phyloP scores from a whole-genome alignment of 1,139 yeast species.

The Geotrichum australiense region DNA sequence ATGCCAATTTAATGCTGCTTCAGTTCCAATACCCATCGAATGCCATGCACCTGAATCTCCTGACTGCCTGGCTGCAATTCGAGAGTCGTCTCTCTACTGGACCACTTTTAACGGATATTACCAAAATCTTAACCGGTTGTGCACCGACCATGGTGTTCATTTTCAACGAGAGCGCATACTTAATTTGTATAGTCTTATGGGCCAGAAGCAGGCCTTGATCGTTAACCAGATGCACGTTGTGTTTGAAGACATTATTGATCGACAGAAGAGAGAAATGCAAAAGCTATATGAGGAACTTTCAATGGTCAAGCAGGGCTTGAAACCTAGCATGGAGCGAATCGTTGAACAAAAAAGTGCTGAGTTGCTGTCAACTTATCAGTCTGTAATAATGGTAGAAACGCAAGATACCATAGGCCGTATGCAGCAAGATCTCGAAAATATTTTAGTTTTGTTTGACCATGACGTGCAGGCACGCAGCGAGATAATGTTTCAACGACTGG shows the following conservation, averaged over 20 bases:
- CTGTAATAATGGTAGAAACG: not conserved
- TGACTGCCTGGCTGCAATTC: conserved; percentile 8
- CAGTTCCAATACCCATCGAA: conserved; percentile 4
- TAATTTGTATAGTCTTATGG: not conserved
- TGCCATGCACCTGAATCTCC: not conserved
- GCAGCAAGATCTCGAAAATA: not conserved
- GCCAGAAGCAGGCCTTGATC: not conserved
- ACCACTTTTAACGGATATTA: conserved; percentile 16
- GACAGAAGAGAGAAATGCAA: not conserved
- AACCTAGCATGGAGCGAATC: not conserved
- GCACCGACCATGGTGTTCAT: conserved; percentile 9
- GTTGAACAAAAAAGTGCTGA: conserved; percentile 1
- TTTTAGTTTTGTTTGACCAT: not conserved
- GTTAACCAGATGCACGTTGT: not conserved
- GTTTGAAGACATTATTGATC: not conserved
- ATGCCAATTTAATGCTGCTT: conserved; percentile 14
- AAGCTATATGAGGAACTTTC: not conserved
- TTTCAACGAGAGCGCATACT: conserved; percentile 13
- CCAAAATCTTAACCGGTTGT: conserved; percentile 12
- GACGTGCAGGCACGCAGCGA: not conserved
- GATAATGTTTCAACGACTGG: not conserved
- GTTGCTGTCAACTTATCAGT: not conserved
- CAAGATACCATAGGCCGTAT: not conserved
- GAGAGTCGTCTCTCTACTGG: conserved; percentile 13
- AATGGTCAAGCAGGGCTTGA: not conserved